Conservation (phyloP, 2,329 filamentous ascomycete species). For the Xylaria sp. region DNA sequence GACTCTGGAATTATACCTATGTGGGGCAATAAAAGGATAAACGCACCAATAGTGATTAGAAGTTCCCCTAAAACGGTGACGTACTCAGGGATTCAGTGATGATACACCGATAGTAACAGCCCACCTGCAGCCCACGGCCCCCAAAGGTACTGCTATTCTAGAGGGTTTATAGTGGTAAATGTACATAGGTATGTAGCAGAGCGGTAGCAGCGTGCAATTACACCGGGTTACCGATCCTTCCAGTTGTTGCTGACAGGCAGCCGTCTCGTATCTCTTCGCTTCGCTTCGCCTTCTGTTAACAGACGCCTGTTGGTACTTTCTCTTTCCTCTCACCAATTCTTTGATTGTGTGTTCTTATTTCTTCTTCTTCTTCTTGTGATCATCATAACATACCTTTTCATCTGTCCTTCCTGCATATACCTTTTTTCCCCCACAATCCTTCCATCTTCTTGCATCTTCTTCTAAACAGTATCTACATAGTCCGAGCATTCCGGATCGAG, state of each 20-base stretch:
- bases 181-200: no score
- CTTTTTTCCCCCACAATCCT: constrained; percentile 11
- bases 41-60: constrained; percentile 11
- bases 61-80: no score
- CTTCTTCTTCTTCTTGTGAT: not conserved
- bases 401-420: constrained; percentile 3
- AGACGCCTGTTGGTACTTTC: not conserved
- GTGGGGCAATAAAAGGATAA: not conserved
- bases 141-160: not conserved
- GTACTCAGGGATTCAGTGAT: not conserved
- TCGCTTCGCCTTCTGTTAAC: not conserved
- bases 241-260: constrained; percentile 16
- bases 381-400: not conserved
- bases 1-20: not conserved
- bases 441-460: constrained; percentile 1
- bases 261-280: constrained; percentile 7
- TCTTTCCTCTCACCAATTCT: constrained; percentile 8
- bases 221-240: constrained; percentile 16
- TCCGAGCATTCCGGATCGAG: constrained; percentile 9
- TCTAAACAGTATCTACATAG: not conserved
- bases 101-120: constrained; percentile 19
- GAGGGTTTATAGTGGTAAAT: not conserved
- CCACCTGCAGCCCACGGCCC: not conserved
- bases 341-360: not conserved
- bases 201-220: constrained; percentile 1